These are phyloP conservation scores for Panaeolus cyanescens DNA, from an alignment of 768 basidiomycete species.

Conservation along the genomic window DNA sequence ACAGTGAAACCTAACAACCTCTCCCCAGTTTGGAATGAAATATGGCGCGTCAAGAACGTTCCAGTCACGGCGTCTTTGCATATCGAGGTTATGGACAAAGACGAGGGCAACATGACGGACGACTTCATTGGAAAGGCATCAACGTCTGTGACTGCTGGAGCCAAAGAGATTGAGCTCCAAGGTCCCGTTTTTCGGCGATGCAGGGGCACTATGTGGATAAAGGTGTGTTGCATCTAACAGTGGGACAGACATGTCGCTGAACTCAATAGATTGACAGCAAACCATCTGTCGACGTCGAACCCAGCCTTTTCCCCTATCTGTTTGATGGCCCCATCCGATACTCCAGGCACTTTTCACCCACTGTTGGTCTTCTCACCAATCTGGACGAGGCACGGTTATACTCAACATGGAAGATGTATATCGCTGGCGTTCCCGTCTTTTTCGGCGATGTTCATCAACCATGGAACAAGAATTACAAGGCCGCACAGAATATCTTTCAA, in stretches of 20 bases:
- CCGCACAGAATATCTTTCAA: conserved; percentile 72
- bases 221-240: conserved; percentile 39
- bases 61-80: conserved; percentile 59
- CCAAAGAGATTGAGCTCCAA: conserved; percentile 66
- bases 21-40: conserved; percentile 74
- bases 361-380: conserved; percentile 64
- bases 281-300: conserved; percentile 41
- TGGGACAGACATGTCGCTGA: background rate
- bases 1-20: conserved; percentile 59
- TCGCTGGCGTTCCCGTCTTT: conserved; percentile 58
- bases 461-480: conserved; percentile 70
- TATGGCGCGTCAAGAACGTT: conserved; percentile 74
- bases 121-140: conserved; percentile 67
- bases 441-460: conserved; percentile 62
- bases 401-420: conserved; percentile 78
- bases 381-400: conserved; percentile 65
- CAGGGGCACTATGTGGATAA: conserved; percentile 69
- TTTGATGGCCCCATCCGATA: conserved; percentile 78
- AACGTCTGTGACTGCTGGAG: conserved; percentile 52
- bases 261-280: conserved; percentile 53
- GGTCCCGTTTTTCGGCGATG: conserved; percentile 48
- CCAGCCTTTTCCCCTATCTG: conserved; percentile 51
- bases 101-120: conserved; percentile 56
- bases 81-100: conserved; percentile 72
- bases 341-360: conserved; percentile 71